Percentiles rank a stretch among this genome's conserved stretches.
phyloP scores from a whole-genome alignment of 495 filamentous ascomycete genomes.

The Stereocaulon alpinum region DNA sequence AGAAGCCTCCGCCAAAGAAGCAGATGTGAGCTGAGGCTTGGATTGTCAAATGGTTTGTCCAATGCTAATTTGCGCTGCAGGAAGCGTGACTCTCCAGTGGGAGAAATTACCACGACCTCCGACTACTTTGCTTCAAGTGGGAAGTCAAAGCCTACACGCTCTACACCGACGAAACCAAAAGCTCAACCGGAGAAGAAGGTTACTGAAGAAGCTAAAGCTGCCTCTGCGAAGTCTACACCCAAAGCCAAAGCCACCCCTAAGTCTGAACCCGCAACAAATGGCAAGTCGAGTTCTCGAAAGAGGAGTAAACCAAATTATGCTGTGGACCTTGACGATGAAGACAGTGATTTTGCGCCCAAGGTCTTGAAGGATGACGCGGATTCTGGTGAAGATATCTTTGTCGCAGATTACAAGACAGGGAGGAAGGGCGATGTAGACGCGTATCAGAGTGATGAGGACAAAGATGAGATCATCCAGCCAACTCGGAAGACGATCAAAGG shows the following conservation, averaged over 20 bases:
- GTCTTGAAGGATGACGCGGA: slow-evolving; percentile 52
- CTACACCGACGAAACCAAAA: slow-evolving; percentile 29
- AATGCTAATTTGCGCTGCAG: slow-evolving; percentile 23
- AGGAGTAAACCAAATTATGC: slow-evolving; percentile 28
- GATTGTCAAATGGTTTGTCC: background rate
- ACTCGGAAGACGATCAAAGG: background rate
- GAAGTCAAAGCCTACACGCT: slow-evolving; percentile 33
- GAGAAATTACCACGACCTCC: slow-evolving; percentile 44
- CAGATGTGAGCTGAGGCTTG: slow-evolving; percentile 18
- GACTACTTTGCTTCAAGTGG: slow-evolving; percentile 53
- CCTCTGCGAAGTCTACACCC: slow-evolving; percentile 24
- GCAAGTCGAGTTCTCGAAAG: slow-evolving; percentile 27
- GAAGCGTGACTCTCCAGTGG: slow-evolving; percentile 37
- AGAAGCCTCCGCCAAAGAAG: slow-evolving; percentile 35
- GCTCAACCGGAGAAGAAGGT: slow-evolving; percentile 8
- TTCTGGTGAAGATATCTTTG: slow-evolving; percentile 64
- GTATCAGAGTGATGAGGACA: slow-evolving; percentile 53
- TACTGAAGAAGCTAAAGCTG: slow-evolving; percentile 17
- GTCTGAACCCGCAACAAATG: slow-evolving; percentile 16
- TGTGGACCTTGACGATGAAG: slow-evolving; percentile 31
- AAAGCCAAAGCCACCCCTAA: slow-evolving; percentile 18
- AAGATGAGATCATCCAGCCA: slow-evolving; percentile 33
- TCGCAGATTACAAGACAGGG: slow-evolving; percentile 47
- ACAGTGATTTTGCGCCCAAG: slow-evolving; percentile 26
- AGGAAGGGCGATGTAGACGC: slow-evolving; percentile 52